Evolutionary conservation across 768 basidiomycete species (phyloP).

Genomic region (Leccinum truebloodii): DNA sequence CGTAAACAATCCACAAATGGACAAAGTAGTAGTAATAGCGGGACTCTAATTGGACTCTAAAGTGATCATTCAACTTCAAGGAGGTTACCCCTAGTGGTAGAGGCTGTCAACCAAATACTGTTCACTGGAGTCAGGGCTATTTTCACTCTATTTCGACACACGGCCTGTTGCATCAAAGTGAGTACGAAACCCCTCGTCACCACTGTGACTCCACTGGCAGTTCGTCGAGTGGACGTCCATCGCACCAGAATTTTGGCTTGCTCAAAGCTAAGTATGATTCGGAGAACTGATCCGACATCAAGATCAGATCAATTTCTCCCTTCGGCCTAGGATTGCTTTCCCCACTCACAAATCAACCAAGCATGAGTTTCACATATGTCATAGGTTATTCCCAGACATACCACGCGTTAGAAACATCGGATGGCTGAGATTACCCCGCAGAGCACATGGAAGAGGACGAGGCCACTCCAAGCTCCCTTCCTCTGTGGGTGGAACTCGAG

Average conservation of each 20-base stretch:
- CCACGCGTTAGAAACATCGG: not conserved
- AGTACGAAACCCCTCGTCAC: not conserved
- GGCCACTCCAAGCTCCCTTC: slow-evolving; percentile 63
- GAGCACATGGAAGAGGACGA: slow-evolving; percentile 98
- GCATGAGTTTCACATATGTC: slow-evolving; percentile 53
- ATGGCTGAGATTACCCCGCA: slow-evolving; percentile 25
- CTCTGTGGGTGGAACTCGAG: slow-evolving; percentile 92
- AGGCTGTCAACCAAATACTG: too few species aligned
- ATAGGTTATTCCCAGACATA: slow-evolving; percentile 45
- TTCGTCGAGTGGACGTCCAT: not conserved
- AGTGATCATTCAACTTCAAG: not conserved
- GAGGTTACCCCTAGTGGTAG: too few species aligned
- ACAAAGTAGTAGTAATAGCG: not conserved
- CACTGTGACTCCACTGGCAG: not conserved
- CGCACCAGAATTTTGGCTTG: not conserved
- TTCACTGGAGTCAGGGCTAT: too few species aligned
- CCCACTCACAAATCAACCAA: not conserved
- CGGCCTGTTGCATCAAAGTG: not conserved
- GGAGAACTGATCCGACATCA: not conserved
- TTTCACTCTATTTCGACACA: not conserved
- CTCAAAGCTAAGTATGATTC: not conserved
- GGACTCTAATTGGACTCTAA: not conserved
- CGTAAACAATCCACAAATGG: not conserved
- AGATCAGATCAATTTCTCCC: not conserved
- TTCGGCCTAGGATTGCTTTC: not conserved